Conservation (phyloP, 805 yeast species). For the Kazachstania kunashirensis region DNA sequence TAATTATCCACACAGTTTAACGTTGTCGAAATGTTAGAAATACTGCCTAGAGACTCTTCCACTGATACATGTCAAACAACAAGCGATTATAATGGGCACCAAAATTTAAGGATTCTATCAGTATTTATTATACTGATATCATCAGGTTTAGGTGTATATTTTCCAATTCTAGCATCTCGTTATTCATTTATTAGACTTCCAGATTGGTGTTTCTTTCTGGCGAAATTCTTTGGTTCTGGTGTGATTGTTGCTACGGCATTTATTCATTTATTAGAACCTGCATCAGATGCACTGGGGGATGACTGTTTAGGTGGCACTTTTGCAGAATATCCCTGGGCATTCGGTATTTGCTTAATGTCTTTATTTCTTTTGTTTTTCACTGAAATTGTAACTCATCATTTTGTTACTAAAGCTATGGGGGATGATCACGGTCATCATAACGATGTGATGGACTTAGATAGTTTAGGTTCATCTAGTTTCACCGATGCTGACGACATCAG, state of each 20-base stretch:
- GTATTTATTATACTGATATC: conserved; percentile 51
- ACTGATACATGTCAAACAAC: conserved; percentile 28
- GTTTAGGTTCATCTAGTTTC: background rate
- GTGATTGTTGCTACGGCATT: conserved; percentile 77
- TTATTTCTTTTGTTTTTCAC: conserved; percentile 38
- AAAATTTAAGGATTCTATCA: conserved; percentile 42
- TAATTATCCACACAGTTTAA: background rate
- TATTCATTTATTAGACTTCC: conserved; percentile 53
- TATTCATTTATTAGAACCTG: conserved; percentile 64
- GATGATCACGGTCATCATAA: conserved; percentile 7
- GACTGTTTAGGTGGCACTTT: conserved; percentile 57
- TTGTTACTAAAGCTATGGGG: conserved; percentile 30
- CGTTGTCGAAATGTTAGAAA: background rate
- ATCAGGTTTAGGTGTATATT: conserved; percentile 48
- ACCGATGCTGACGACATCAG: background rate
- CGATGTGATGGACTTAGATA: background rate
- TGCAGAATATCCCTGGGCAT: conserved; percentile 45
- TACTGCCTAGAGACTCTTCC: conserved; percentile 1
- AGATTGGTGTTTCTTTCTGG: conserved; percentile 51
- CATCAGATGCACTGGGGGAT: conserved; percentile 43
- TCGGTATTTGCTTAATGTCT: conserved; percentile 43
- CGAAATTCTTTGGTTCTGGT: conserved; percentile 76
- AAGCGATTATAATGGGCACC: conserved; percentile 37
- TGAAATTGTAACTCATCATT: conserved; percentile 41
- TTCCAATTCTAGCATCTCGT: conserved; percentile 52